Base-by-base conservation (phyloP, 345 rosid genomes). In the Punica granatum region DNA sequence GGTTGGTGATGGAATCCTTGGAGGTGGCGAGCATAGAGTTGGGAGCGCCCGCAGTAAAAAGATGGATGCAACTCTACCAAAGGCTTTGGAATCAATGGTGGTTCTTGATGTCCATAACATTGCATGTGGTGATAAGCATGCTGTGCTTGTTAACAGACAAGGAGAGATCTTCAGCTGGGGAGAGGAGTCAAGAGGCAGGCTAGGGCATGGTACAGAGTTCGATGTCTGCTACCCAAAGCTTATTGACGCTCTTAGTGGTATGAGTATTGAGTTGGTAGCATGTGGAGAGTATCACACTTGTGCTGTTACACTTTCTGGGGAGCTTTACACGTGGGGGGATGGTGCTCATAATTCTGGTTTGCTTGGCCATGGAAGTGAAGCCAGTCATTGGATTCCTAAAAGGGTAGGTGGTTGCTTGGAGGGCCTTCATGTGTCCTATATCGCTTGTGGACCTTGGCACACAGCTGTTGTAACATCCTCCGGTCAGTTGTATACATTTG, bases 161-260 rank as follows among this genome's bases (percentile, higher is more conserved):
- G 98, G 97, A 59, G 89, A 88, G 73, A 85, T 88, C 74, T 90
- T 86, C 69, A 92, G 96, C 70, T 92, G 97, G 97, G 98, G 98
- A 25, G 89, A 88, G 65, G 98, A 82, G 69, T 72, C 69, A 60
- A 93, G 96, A 58, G 98, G 98, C 34, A 85, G 88, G 81, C 96
- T 92, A 54, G 98, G 98, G 66, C 96, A 88, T 76, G 97, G 98
- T 34, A 26, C 73, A 72, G 92, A 84, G 49, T 73, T 65, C 3
- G 81, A 90, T 75, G 69, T 82, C 26, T 82, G 82, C 46, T 70
- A 70, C 25, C 97, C 97, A 69, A 85, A 84, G 85, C 83, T 83
- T 71, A 76, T 90, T 49, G 83, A 81, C 70, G 70, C 78, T 69
- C 78, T 90, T 32, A 78, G 86, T 54, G 92, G 96, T 65, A 67